These are phyloP conservation scores for Apophysomyces trapeziformis DNA, from an alignment of 371 early-diverging fungal species.

Conservation along the genomic window DNA sequence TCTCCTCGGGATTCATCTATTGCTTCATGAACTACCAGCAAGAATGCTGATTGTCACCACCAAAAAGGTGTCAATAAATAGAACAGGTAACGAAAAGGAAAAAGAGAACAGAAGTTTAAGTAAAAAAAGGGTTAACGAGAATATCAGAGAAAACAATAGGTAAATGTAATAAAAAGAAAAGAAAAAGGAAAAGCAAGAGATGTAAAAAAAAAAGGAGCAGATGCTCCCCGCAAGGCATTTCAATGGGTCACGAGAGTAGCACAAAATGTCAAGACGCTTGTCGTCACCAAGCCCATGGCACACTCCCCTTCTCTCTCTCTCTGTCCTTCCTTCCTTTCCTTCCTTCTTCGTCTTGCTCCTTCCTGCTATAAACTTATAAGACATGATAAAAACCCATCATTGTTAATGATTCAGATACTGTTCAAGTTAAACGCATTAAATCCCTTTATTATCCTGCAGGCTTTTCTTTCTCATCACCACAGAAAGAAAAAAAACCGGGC, in stretches of 20 bases:
- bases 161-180: slow-evolving; percentile 5
- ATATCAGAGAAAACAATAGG: not conserved
- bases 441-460: too few relatives aligned
- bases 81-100: not conserved
- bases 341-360: not conserved
- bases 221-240: slow-evolving; percentile 2
- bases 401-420: too few relatives aligned
- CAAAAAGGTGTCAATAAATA: slow-evolving; percentile 7
- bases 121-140: too few relatives aligned
- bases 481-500: too few relatives aligned
- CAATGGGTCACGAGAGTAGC: slow-evolving; percentile 6
- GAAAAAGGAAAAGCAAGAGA: slow-evolving; percentile 3
- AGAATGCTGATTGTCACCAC: slow-evolving; percentile 8
- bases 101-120: not conserved
- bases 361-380: too few relatives aligned
- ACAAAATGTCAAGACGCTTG: not conserved
- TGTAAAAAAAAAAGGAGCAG: not conserved
- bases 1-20: slow-evolving; percentile 48
- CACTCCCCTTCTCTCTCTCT: not conserved
- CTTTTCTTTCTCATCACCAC: too few relatives aligned
- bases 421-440: too few relatives aligned
- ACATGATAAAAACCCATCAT: too few relatives aligned
- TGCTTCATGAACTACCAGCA: slow-evolving; percentile 36
- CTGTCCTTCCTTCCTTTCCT: not conserved
- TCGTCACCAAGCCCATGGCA: not conserved